Evolutionary conservation across 2,329 filamentous ascomycete species (phyloP).

Genomic region (Fusarium vanettenii): DNA sequence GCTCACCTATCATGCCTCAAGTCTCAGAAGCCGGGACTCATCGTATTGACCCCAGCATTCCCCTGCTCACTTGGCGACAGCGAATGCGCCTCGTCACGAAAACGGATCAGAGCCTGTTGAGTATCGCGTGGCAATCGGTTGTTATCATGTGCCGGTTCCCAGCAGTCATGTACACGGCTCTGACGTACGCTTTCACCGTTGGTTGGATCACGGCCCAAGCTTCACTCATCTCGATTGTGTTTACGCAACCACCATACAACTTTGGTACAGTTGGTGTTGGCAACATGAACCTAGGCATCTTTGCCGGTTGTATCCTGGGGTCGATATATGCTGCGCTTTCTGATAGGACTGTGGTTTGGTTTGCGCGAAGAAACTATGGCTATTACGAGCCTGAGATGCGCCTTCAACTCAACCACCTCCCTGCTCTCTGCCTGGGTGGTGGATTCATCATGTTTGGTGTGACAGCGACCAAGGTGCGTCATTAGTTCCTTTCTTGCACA

Average conservation of each 20-base stretch:
- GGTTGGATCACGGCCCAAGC: slow-evolving; percentile 49
- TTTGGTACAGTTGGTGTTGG: slow-evolving; percentile 38
- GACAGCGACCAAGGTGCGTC: slow-evolving; percentile 46
- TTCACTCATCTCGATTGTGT: slow-evolving; percentile 46
- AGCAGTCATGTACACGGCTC: slow-evolving; percentile 49
- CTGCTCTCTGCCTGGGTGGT: slow-evolving; percentile 46
- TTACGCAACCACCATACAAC: slow-evolving; percentile 46
- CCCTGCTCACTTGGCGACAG: slow-evolving; percentile 11
- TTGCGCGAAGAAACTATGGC: slow-evolving; percentile 51
- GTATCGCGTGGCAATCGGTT: slow-evolving; percentile 4
- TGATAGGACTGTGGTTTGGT: slow-evolving; percentile 49
- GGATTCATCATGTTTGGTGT: slow-evolving; percentile 52
- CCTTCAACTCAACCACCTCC: slow-evolving; percentile 44
- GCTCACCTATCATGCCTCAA: neutral
- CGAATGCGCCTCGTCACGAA: slow-evolving; percentile 25
- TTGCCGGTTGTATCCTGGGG: slow-evolving; percentile 52
- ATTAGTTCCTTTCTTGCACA: neutral
- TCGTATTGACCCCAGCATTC: neutral
- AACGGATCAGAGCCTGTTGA: slow-evolving; percentile 24
- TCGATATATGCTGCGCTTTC: slow-evolving; percentile 49
- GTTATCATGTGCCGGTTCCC: slow-evolving; percentile 43
- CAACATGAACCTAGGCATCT: slow-evolving; percentile 36
- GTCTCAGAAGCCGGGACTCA: neutral
- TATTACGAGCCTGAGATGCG: slow-evolving; percentile 58
- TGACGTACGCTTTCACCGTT: slow-evolving; percentile 51